These are phyloP conservation scores for Amanita phalloides DNA, from an alignment of 768 basidiomycete genomes.

Conservation along the genomic window DNA sequence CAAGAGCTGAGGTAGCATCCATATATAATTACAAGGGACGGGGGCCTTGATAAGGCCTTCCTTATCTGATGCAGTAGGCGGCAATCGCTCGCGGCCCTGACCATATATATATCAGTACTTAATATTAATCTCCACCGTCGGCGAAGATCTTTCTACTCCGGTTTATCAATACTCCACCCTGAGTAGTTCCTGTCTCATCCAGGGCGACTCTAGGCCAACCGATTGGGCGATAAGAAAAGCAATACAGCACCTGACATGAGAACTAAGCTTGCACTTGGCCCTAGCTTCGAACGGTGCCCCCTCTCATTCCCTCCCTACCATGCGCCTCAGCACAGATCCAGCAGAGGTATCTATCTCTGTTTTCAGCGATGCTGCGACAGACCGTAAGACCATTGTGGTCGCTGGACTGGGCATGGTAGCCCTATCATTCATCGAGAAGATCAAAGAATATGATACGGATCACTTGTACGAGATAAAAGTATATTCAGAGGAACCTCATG, in stretches of 20 bases:
- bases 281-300: not conserved
- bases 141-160: no score
- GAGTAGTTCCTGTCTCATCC: not conserved
- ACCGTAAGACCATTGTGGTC: slow-evolving; percentile 1
- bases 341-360: not conserved
- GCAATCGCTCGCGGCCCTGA: no score
- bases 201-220: not conserved
- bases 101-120: no score
- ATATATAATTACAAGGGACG: no score
- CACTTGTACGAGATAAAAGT: not conserved
- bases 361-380: not conserved
- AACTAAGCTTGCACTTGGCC: not conserved
- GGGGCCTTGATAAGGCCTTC: no score
- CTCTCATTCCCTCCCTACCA: not conserved
- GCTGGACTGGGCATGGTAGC: slow-evolving; percentile 5
- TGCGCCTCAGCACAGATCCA: not conserved
- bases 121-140: no score
- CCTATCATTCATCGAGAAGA: slow-evolving; percentile 4
- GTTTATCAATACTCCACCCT: no score
- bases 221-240: slow-evolving; percentile 1
- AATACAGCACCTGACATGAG: not conserved
- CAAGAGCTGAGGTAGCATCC: no score
- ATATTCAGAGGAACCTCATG: slow-evolving; percentile 1
- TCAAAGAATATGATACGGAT: not conserved
- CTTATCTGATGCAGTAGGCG: no score